phyloP scores from a whole-genome alignment of 2,329 filamentous ascomycete genomes.

The Fusarium nanum region DNA sequence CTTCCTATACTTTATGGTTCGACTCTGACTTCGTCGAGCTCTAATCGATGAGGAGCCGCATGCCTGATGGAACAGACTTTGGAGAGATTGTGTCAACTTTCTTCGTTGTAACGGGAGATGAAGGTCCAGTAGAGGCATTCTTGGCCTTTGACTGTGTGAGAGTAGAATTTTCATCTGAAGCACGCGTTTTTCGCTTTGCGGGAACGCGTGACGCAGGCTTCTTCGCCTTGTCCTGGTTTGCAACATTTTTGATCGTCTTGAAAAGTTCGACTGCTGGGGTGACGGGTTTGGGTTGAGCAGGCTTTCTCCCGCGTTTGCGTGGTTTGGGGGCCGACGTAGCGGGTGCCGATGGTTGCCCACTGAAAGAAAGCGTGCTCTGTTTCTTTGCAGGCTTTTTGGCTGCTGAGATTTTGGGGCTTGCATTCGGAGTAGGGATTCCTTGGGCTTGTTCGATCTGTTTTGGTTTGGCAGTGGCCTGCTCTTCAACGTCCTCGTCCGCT shows the following conservation, averaged over 20 bases:
- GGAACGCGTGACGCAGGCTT: slow-evolving; percentile 19
- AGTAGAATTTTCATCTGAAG: slow-evolving; percentile 22
- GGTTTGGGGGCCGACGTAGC: slow-evolving; percentile 46
- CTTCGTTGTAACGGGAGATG: slow-evolving; percentile 35
- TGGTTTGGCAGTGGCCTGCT: slow-evolving; percentile 49
- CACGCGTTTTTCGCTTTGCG: slow-evolving; percentile 6
- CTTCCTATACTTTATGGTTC: slow-evolving; percentile 6
- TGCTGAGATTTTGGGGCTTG: slow-evolving; percentile 64
- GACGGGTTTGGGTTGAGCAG: slow-evolving; percentile 52
- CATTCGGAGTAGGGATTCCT: slow-evolving; percentile 67
- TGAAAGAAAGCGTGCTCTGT: slow-evolving; percentile 65
- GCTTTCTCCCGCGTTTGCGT: slow-evolving; percentile 50
- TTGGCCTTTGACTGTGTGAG: slow-evolving; percentile 26
- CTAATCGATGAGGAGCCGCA: slow-evolving; percentile 55
- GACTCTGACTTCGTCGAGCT: not conserved
- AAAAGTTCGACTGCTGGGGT: slow-evolving; percentile 37
- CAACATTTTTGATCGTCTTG: slow-evolving; percentile 41
- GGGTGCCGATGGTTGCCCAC: slow-evolving; percentile 33
- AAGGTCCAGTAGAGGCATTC: slow-evolving; percentile 18
- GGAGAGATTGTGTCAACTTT: slow-evolving; percentile 58
- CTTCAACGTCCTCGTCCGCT: slow-evolving; percentile 33
- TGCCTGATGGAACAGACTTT: slow-evolving; percentile 54
- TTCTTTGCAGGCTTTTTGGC: slow-evolving; percentile 57
- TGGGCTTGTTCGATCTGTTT: slow-evolving; percentile 57
- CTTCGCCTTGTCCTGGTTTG: slow-evolving; percentile 33